Conservation (phyloP, 2,329 filamentous ascomycete species). For the Xylaria sp. region DNA sequence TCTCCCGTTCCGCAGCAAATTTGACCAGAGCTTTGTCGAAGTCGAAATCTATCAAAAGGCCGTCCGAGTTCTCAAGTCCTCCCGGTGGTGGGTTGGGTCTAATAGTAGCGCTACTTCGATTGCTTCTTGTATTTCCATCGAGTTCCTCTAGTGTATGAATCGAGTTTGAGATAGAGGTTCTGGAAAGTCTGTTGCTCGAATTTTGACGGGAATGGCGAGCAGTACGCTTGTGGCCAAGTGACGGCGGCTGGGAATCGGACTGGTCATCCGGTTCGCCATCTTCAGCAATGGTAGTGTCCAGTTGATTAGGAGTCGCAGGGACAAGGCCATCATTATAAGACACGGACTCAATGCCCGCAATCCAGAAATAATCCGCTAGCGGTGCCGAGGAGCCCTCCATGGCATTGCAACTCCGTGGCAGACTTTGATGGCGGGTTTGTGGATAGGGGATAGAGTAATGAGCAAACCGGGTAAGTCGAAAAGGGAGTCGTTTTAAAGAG, state of each 20-base stretch:
- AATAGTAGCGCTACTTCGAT: constrained; percentile 74
- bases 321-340: constrained; percentile 68
- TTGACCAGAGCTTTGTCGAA: constrained; percentile 94
- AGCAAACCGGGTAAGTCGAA: constrained; percentile 21
- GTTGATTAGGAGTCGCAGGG: constrained; percentile 53
- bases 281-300: constrained; percentile 71
- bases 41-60: constrained; percentile 76
- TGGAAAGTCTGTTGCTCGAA: constrained; percentile 69
- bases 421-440: constrained; percentile 29
- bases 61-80: constrained; percentile 49
- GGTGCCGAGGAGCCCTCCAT: constrained; percentile 73
- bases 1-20: constrained; percentile 94
- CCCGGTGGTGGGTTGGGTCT: constrained; percentile 55
- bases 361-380: constrained; percentile 81
- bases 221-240: constrained; percentile 52
- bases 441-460: constrained; percentile 9
- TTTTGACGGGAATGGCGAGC: constrained; percentile 71
- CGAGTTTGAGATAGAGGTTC: constrained; percentile 62
- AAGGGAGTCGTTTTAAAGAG: constrained; percentile 26
- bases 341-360: constrained; percentile 76
- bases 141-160: constrained; percentile 67
- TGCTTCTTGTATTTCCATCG: constrained; percentile 69
- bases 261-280: constrained; percentile 67
- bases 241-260: constrained; percentile 47
- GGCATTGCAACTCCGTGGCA: constrained; percentile 51